Percentiles rank a stretch among this genome's conserved stretches.
These are phyloP conservation scores for Alisma plantagoaquatica DNA, from an alignment of 106 monocot genomes.

Conservation along the genomic window DNA sequence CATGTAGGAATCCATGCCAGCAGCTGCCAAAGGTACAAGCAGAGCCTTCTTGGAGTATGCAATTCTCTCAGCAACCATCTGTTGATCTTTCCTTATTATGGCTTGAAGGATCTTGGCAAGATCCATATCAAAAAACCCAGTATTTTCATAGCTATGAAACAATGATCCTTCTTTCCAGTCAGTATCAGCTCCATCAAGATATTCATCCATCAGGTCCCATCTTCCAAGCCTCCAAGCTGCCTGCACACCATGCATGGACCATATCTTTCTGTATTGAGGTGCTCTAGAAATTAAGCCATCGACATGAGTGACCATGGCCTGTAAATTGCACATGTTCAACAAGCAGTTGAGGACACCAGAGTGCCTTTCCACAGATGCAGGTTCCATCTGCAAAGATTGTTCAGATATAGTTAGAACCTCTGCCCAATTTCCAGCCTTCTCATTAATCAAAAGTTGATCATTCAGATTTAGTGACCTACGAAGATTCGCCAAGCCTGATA, in stretches of 20 bases:
- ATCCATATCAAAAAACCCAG: conserved; percentile 86
- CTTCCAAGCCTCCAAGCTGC: conserved; percentile 97
- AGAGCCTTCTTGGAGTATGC: conserved; percentile 84
- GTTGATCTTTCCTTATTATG: conserved; percentile 89
- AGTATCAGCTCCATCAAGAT: conserved; percentile 52
- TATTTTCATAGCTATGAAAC: conserved; percentile 40
- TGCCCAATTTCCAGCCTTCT: conserved; percentile 96
- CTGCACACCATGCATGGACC: conserved; percentile 99
- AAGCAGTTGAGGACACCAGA: conserved; percentile 87
- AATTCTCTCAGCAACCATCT: conserved; percentile 69
- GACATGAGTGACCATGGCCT: conserved; percentile 98
- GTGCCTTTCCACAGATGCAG: conserved; percentile 79
- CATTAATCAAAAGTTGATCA: conserved; percentile 89
- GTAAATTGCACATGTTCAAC: conserved; percentile 96
- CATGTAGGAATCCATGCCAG: conserved; percentile 99
- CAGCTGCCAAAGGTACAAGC: conserved; percentile 87
- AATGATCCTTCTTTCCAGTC: conserved; percentile 45
- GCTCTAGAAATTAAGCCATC: conserved; percentile 81
- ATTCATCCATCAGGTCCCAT: conserved; percentile 96
- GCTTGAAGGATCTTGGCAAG: conserved; percentile 95
- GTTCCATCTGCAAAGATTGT: conserved; percentile 92
- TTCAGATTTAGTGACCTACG: conserved; percentile 59
- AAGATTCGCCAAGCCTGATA: conserved; percentile 77
- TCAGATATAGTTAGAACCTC: conserved; percentile 86
- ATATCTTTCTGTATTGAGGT: conserved; percentile 78